Evolutionary conservation across 495 filamentous ascomycete genomes (phyloP), one percentile per base, ranked within the genome.

Genomic region (Penicillium antarcticum): DNA sequence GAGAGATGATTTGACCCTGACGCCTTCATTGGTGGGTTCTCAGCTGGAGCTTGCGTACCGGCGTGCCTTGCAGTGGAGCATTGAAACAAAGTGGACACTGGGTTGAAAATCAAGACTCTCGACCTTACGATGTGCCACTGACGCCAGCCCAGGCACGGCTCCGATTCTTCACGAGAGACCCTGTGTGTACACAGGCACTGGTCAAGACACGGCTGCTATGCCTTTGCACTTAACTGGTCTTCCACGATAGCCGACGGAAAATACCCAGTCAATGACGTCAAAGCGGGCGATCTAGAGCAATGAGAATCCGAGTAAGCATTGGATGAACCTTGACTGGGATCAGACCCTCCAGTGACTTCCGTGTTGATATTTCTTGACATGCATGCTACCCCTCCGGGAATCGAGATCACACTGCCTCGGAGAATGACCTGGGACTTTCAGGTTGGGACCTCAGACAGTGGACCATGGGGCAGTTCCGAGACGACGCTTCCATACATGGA

Each of bases 401-500:
- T 36, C 33, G 40, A 51, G 31, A 17, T 35, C 17, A 31, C 18
- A 44, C 19, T 44, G 17, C 5, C 23, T 39, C 6, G 21, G 8
- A 8, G 37, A n/a, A n/a, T n/a, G n/a, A n/a, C n/a, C n/a, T n/a
- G n/a, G n/a, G n/a, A n/a, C n/a, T n/a, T n/a, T n/a, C n/a, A n/a
- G n/a, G n/a, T n/a, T n/a, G n/a, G 34, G n/a, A 32, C 26, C 24
- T 51, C 24, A 23, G 23, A 52, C 33, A 26, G 33, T 38, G 49
- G 31, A n/a, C 33, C 35, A 23, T 52, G 41, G 18, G 37, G 13
- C 11, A 53, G 55, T 50, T 55, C 52, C 48, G 42, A 41, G 31
- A 19, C 26, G 40, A 37, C 40, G 48, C 38, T 45, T 60, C 59
- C 56, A 62, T 52, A 59, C 52, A 36, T 33, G 59, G 42, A 56